Evolutionary conservation across 2,329 filamentous ascomycete species (phyloP), one percentile per base, ranked within the genome.

Genomic region (Colletotrichum musae): DNA sequence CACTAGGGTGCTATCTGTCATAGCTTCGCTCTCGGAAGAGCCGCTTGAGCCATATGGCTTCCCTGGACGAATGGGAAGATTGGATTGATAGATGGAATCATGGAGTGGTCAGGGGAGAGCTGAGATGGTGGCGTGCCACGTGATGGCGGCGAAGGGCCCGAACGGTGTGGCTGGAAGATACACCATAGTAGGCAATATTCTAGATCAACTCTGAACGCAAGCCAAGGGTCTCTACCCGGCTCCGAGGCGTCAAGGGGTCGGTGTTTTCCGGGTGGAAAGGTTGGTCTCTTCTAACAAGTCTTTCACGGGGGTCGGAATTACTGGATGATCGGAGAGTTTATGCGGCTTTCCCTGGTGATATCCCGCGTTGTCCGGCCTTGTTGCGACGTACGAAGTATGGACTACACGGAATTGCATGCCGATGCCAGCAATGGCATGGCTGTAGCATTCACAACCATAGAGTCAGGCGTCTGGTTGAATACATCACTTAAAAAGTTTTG

Each of bases 51-150:
- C 21, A 58, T 47, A 2, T 58, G 47, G 56, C 47, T 58, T 32
- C 7, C 32, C 3, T 43, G 39, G 36, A 39, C 39, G 24, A 47
- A 47, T 58, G 56, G 47, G 36, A 36, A 41, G 36, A 43, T 58
- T 45, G 36, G 24, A 58, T 47, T 45, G 54, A 39, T 47, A 15
- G 18, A 39, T 58, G 21, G 18, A 26, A 58, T 15, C 56, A 45
- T n/a, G 13, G 13, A 36, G 43, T 28, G 53, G 39, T 7, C 32
- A 24, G 41, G 21, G 18, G 36, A 43, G 21, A 15, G 36, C 4
- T 47, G 41, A 21, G 41, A 47, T 47, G 36, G 39, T 24, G 4
- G 56, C 43, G 2, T 6, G 56, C 56, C 56, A 58, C 39, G 56
- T 45, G 39, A 58, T 13, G 21, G 28, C 21, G 41, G 21, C 41